Evolutionary conservation across 768 basidiomycete species (phyloP).

Genomic region (Tylopilus plumbeoviolaceoides): DNA sequence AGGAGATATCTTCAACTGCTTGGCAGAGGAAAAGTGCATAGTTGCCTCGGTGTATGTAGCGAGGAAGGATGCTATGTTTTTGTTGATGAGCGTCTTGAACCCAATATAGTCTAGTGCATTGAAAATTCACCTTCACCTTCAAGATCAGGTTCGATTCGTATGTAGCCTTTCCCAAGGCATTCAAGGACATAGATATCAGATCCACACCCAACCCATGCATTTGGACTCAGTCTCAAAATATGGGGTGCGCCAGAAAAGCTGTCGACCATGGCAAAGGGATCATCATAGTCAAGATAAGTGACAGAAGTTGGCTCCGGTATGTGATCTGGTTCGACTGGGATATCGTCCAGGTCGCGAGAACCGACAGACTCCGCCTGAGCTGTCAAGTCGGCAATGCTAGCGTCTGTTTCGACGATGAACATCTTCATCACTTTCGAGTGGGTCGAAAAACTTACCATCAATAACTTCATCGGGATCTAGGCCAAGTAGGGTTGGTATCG

Average conservation of each 20-base stretch:
- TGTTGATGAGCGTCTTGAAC: slow-evolving; percentile 3
- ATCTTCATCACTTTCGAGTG: background rate
- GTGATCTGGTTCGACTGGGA: slow-evolving; percentile 17
- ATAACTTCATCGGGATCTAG: slow-evolving; percentile 64
- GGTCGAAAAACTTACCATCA: slow-evolving; percentile 44
- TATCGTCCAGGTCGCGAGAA: slow-evolving; percentile 3
- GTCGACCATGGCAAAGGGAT: slow-evolving; percentile 61
- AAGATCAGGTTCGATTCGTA: slow-evolving; percentile 53
- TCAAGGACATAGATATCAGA: slow-evolving; percentile 68
- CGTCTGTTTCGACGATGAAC: slow-evolving; percentile 37
- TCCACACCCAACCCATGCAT: slow-evolving; percentile 82
- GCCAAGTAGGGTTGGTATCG: slow-evolving; percentile 81
- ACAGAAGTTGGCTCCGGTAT: slow-evolving; percentile 58
- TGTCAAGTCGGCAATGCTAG: slow-evolving; percentile 46
- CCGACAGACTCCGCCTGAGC: slow-evolving; percentile 31
- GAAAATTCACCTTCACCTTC: slow-evolving; percentile 33
- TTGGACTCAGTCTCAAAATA: slow-evolving; percentile 47
- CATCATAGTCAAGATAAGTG: slow-evolving; percentile 71
- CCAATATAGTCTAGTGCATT: background rate
- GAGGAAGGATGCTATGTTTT: slow-evolving; percentile 33
- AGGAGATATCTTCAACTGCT: slow-evolving; percentile 45
- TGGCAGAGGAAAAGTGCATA: slow-evolving; percentile 42
- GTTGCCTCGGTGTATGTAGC: slow-evolving; percentile 55
- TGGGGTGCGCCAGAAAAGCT: slow-evolving; percentile 51
- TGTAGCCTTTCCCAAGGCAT: slow-evolving; percentile 63